These are phyloP conservation scores for Firmiana major DNA, from an alignment of 345 rosid species.

Conservation along the genomic window DNA sequence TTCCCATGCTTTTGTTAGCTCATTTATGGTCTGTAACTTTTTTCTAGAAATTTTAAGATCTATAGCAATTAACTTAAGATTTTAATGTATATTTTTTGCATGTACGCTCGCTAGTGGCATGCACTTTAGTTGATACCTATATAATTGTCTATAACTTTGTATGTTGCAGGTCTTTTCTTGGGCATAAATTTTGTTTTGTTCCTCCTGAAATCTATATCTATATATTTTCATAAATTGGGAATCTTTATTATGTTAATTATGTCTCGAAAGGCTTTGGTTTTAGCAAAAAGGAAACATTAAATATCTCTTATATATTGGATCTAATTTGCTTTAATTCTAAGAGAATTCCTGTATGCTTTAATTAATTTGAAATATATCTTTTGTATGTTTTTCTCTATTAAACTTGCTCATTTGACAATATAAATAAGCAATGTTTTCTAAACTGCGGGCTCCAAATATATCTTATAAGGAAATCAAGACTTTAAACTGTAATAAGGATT, in stretches of 20 bases:
- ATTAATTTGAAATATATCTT: not conserved
- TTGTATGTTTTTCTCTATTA: not conserved
- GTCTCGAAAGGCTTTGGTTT: not conserved
- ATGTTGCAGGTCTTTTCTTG: too few relatives aligned
- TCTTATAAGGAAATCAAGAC: not conserved
- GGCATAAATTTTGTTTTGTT: too few relatives aligned
- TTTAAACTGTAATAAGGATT: not conserved
- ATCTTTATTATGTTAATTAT: not conserved
- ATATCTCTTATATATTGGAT: not conserved
- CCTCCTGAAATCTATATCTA: too few relatives aligned
- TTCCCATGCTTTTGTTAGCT: slow-evolving; percentile 99
- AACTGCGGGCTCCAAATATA: not conserved
- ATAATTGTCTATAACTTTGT: not conserved
- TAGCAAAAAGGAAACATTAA: not conserved
- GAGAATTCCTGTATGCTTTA: not conserved
- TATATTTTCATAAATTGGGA: not conserved
- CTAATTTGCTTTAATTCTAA: not conserved
- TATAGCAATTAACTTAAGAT: not conserved
- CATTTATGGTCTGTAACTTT: slow-evolving; percentile 70
- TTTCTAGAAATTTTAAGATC: not conserved
- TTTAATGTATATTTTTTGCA: not conserved
- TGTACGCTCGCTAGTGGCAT: not conserved
- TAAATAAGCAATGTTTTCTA: not conserved
- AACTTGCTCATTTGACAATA: not conserved
- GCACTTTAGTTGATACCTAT: not conserved